Evolutionary conservation across 495 filamentous ascomycete species (phyloP), one percentile per base, ranked within the genome.

Genomic region (Podospora comata): DNA sequence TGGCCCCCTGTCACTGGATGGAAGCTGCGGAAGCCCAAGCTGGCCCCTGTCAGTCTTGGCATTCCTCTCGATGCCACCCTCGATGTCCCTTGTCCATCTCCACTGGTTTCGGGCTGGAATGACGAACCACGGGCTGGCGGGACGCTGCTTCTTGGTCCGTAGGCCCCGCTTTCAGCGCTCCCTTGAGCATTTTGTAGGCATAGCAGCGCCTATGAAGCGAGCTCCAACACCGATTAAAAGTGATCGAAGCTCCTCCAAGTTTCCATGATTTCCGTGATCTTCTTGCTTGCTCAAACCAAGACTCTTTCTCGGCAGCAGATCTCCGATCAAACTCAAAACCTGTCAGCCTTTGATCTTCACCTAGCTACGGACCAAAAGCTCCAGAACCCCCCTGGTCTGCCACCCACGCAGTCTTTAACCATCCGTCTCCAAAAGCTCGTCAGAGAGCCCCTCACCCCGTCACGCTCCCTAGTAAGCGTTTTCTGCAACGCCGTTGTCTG

Each of bases 201-300:
- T 16, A 13, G 23, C 48, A 58, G 19, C 53, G 16, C 26, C 16
- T 55, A 34, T 19, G 63, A 69, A 67, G 67, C 62, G 63, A 57
- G 59, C 23, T 58, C 57, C 19, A 48, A 59, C n/a, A 32, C 55
- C 34, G 66, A 58, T 20, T 57, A 66, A 66, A 68, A 67, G 71
- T 69, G 62, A 67, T 71, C 68, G 62, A 71, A 65, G 62, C 65
- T 57, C 72, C 67, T 65, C 62, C 30, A 60, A 23, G 61, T 65
- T 69, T 71, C 71, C 71, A 73, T 65, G 69, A 20, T 44, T 66
- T 65, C 67, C 67, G 66, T 48, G 65, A 62, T 53, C 64, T 55
- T 65, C 28, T 64, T 71, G 65, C 58, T 61, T 66, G 19, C 62
- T 54, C 65, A 57, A 65, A 54, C 27, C 60, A 59, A 9, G 11